These are phyloP conservation scores for Colletotrichum tabaci DNA, from an alignment of 2,329 filamentous ascomycete genomes.

Conservation along the genomic window DNA sequence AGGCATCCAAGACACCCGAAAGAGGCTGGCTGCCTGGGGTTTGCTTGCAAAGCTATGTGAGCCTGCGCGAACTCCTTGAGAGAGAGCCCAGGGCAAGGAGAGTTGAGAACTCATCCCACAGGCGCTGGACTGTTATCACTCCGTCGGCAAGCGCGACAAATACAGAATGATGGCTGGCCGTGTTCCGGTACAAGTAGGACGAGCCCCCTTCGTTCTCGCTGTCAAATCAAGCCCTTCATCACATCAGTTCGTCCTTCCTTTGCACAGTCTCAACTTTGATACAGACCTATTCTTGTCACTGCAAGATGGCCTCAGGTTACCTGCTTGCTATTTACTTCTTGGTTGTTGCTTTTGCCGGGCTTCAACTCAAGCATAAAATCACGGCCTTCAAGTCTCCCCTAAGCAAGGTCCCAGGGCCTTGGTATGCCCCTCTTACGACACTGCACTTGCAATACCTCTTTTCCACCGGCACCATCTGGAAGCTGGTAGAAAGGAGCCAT, in stretches of 20 bases:
- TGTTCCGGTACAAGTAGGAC: neutral
- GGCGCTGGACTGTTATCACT: neutral
- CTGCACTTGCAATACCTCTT: slow-evolving; percentile 45
- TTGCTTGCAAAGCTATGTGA: neutral
- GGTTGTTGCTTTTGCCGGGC: slow-evolving; percentile 6
- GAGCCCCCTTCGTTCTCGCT: neutral
- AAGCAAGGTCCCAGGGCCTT: slow-evolving; percentile 39
- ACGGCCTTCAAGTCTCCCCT: slow-evolving; percentile 36
- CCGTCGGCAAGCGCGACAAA: too few species aligned
- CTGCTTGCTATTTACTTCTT: slow-evolving; percentile 19
- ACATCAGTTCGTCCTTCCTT: neutral
- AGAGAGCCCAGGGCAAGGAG: neutral
- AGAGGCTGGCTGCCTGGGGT: neutral
- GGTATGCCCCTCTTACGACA: slow-evolving; percentile 44
- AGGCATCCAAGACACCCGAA: neutral
- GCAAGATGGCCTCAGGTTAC: slow-evolving; percentile 24
- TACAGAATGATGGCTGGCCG: neutral
- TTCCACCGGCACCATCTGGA: slow-evolving; percentile 45
- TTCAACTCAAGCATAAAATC: slow-evolving; percentile 31
- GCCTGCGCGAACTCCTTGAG: neutral
- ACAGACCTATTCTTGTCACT: neutral
- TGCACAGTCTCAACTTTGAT: neutral
- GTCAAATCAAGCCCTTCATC: neutral
- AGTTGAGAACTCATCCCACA: neutral
- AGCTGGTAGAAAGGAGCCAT: slow-evolving; percentile 43